Base-by-base conservation (phyloP, 192 early-diverging fungal species). In the Cladochytrium replicatum region DNA sequence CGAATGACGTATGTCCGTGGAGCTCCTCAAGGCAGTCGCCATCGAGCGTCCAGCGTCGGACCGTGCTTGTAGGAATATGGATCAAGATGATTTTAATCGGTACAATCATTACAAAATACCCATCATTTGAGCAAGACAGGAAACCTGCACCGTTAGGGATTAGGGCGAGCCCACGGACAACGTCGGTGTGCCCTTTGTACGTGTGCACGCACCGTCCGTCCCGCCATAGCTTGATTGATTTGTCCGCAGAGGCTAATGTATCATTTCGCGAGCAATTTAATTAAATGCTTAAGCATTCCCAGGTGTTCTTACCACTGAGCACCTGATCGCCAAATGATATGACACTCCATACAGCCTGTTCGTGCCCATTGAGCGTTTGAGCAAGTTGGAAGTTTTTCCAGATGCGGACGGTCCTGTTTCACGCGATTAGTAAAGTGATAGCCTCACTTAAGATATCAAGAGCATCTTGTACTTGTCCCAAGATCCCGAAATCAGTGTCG, bases 401-500 rank as follows among this genome's bases (percentile, higher is more conserved):
- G 9, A 97, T 75, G 48, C 78, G 85, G 4, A 85, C 91, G 5
- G 91, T 89, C 19, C 86, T 90, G 55, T n/a, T n/a, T n/a, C n/a
- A n/a, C n/a, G n/a, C n/a, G n/a, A n/a, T n/a, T n/a, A n/a, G n/a
- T n/a, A n/a, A n/a, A n/a, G n/a, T n/a, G n/a, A n/a, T n/a, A n/a
- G n/a, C n/a, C n/a, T n/a, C n/a, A 52, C 6, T 41, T 43, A 8
- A 6, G 40, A 49, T 2, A 9, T 7, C 29, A 32, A n/a, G 32
- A 65, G 23, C 4, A 31, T 28, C 17, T 64, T 55, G n/a, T 61
- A 91, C 87, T 79, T 84, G 73, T 99, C 97, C 97, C 94, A 97
- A 4, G 90, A 94, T n/a, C 93, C 97, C 19, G 91, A 93, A 15
- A 97, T 78, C 17, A 99, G n/a, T n/a, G n/a, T 38, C 17, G 75